A percentile compares a stretch with the other conserved stretches of the same genome.
Evolutionary conservation across 495 filamentous ascomycete species (phyloP).

Genomic region (Penicillium ochrochloron): DNA sequence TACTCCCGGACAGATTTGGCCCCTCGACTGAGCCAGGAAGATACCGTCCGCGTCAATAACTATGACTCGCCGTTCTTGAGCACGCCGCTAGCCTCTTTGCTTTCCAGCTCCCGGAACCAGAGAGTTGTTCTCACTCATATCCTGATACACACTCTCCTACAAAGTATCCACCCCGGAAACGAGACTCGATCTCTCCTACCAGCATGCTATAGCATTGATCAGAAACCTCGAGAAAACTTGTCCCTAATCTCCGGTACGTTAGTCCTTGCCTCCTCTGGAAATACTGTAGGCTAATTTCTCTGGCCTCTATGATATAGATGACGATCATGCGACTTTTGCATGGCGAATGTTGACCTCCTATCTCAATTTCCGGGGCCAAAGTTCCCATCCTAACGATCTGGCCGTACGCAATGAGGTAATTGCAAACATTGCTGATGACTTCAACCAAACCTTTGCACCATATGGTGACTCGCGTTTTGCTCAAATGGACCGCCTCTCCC

Average conservation of each 20-base stretch:
- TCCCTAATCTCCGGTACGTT: not conserved
- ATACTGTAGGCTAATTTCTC: conserved; percentile 10
- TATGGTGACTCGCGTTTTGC: conserved; percentile 23
- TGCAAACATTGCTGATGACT: conserved; percentile 18
- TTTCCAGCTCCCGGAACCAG: conserved; percentile 20
- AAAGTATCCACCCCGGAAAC: conserved; percentile 23
- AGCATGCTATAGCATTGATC: conserved; percentile 12
- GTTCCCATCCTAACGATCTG: not conserved
- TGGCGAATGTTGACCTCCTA: conserved; percentile 37
- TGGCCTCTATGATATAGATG: not conserved
- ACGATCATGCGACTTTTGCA: conserved; percentile 21
- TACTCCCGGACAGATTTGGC: conserved; percentile 20
- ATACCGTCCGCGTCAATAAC: conserved; percentile 5
- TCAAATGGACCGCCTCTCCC: conserved; percentile 17
- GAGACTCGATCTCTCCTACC: conserved; percentile 24
- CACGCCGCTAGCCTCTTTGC: conserved; percentile 15
- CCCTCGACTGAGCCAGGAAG: conserved; percentile 6
- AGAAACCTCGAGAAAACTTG: not conserved
- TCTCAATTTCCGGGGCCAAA: conserved; percentile 14
- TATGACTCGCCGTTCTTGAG: conserved; percentile 28
- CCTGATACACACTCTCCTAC: conserved; percentile 23
- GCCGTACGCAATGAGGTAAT: conserved; percentile 10
- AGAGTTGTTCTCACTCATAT: conserved; percentile 29
- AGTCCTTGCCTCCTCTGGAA: not conserved
- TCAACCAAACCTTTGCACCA: conserved; percentile 27